A percentile compares a stretch with the other conserved stretches of the same genome.
phyloP scores from a whole-genome alignment of 345 rosid species.

The Anastatica hierochuntica region DNA sequence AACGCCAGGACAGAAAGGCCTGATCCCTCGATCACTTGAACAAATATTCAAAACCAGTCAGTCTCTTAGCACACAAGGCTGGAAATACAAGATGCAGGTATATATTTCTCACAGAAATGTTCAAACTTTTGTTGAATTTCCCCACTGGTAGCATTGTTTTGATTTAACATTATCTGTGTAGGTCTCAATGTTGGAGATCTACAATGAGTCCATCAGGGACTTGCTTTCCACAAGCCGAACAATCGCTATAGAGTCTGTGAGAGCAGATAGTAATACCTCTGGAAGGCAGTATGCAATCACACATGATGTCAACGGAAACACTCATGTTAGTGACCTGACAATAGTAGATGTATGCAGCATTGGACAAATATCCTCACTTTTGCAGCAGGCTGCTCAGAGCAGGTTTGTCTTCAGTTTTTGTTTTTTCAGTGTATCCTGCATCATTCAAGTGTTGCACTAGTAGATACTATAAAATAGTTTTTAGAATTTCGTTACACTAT shows the following conservation, averaged over 20 bases:
- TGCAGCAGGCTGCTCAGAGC: conserved; percentile 84
- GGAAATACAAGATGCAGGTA: conserved; percentile 93
- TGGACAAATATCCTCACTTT: conserved; percentile 62
- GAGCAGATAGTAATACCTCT: conserved; percentile 41
- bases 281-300: conserved; percentile 76
- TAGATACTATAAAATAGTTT: too few relatives aligned
- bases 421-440: too few relatives aligned
- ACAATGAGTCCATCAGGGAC: conserved; percentile 85
- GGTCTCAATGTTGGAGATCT: conserved; percentile 98
- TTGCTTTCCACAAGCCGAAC: conserved; percentile 45
- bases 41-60: conserved; percentile 75
- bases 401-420: conserved; percentile 41
- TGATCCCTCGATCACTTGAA: conserved; percentile 82
- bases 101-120: too few relatives aligned
- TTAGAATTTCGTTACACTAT: too few relatives aligned
- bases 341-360: conserved; percentile 72
- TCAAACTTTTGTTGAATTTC: not conserved
- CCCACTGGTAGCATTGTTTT: not conserved
- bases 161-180: conserved; percentile 7
- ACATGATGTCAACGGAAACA: conserved; percentile 75
- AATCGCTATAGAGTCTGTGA: conserved; percentile 27
- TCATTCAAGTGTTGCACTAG: too few relatives aligned
- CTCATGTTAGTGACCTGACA: conserved; percentile 76
- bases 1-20: conserved; percentile 50
- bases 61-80: conserved; percentile 57